These are phyloP conservation scores for Asterophora lycoperdoides DNA, from an alignment of 768 basidiomycete genomes.

Conservation along the genomic window DNA sequence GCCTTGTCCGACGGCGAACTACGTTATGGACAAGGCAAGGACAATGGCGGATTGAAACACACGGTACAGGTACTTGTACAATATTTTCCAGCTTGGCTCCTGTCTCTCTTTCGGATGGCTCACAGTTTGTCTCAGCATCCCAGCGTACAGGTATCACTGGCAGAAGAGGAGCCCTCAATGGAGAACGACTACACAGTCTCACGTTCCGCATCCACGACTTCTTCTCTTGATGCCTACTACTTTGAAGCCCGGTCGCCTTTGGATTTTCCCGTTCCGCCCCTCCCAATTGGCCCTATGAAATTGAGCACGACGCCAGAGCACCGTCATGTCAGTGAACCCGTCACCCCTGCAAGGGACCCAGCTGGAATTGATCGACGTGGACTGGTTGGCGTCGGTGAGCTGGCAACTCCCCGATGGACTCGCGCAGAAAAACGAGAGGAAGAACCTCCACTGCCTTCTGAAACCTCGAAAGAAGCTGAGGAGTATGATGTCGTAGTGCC, in stretches of 20 bases:
- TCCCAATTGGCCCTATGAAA: slow-evolving; percentile 37
- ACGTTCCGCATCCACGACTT: slow-evolving; percentile 71
- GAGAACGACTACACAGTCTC: slow-evolving; percentile 48
- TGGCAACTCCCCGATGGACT: slow-evolving; percentile 93
- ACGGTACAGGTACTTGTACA: slow-evolving; percentile 29
- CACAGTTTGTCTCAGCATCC: slow-evolving; percentile 13
- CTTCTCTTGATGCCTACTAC: slow-evolving; percentile 86
- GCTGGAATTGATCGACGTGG: slow-evolving; percentile 79
- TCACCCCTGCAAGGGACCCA: slow-evolving; percentile 74
- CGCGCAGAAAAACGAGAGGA: slow-evolving; percentile 42
- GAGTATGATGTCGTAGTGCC: slow-evolving; percentile 40
- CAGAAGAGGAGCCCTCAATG: slow-evolving; percentile 33
- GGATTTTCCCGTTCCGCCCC: slow-evolving; percentile 58
- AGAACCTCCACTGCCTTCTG: slow-evolving; percentile 27
- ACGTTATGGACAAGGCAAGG: slow-evolving; percentile 33
- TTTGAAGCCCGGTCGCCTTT: slow-evolving; percentile 69
- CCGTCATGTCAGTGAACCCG: slow-evolving; percentile 44
- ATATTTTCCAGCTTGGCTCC: slow-evolving; percentile 17
- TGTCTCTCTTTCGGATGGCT: slow-evolving; percentile 17
- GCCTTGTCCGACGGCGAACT: slow-evolving; percentile 36
- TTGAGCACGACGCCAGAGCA: slow-evolving; percentile 63
- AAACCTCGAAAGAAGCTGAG: slow-evolving; percentile 27
- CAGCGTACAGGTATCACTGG: slow-evolving; percentile 35
- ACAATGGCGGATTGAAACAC: slow-evolving; percentile 9
- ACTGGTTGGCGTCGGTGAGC: slow-evolving; percentile 92